Conservation (phyloP, 2,329 filamentous ascomycete genomes). For the Talaromyces sp. region DNA sequence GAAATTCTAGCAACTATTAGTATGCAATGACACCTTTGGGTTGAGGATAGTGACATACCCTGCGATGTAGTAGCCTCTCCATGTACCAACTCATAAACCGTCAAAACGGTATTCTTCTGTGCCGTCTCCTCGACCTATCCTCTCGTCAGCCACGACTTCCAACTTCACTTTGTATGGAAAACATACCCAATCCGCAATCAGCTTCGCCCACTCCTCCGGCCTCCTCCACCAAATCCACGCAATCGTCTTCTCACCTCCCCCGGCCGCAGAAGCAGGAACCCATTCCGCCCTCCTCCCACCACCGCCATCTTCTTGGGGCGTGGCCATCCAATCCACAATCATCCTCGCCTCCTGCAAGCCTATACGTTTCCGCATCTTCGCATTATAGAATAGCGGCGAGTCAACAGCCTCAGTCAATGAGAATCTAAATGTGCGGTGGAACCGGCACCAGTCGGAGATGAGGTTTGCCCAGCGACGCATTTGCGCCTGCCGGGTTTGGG, state of each 20-base stretch:
- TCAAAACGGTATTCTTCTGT: conserved; percentile 85
- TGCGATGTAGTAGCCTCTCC: conserved; percentile 75
- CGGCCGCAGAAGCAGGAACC: conserved; percentile 54
- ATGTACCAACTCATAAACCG: conserved; percentile 85
- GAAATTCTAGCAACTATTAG: conserved; percentile 62
- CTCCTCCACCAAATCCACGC: conserved; percentile 82
- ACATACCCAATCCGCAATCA: conserved; percentile 69
- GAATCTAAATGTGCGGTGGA: conserved; percentile 74
- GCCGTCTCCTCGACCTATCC: conserved; percentile 70
- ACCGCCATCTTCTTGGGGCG: conserved; percentile 41
- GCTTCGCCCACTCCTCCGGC: conserved; percentile 84
- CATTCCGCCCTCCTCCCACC: conserved; percentile 60
- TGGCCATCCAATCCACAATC: conserved; percentile 58
- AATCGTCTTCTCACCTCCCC: conserved; percentile 55
- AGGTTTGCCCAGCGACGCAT: conserved; percentile 83
- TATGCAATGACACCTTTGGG: background rate
- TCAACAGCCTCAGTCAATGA: conserved; percentile 62
- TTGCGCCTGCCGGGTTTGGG: conserved; percentile 47
- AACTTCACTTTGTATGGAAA: conserved; percentile 27
- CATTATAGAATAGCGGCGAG: conserved; percentile 58
- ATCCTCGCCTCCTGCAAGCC: conserved; percentile 53
- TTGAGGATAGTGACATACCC: conserved; percentile 49
- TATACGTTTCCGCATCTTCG: conserved; percentile 45
- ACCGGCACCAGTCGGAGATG: conserved; percentile 77
- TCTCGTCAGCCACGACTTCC: conserved; percentile 14